These are phyloP conservation scores for Dalechampia spathulata DNA, from an alignment of 441 rosid genomes.

Conservation along the genomic window DNA sequence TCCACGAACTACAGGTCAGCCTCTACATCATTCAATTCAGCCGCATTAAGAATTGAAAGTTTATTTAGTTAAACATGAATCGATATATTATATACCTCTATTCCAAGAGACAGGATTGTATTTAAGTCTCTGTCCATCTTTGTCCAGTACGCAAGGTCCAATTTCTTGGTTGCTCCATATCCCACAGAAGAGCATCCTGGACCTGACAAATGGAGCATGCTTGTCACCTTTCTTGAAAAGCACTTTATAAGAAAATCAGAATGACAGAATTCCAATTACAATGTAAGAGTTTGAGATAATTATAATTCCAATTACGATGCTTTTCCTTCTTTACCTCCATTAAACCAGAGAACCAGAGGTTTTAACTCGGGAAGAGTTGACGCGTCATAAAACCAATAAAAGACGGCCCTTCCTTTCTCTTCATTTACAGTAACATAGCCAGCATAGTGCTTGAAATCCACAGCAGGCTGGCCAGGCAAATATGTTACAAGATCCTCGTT, in stretches of 20 bases:
- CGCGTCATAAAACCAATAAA: constrained; percentile 91
- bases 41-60: too few relatives aligned
- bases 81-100: too few relatives aligned
- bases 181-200: constrained; percentile 91
- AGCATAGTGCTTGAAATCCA: too few relatives aligned
- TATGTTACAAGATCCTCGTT: constrained; percentile 49
- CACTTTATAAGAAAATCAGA: constrained; percentile 17
- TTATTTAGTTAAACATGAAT: too few relatives aligned
- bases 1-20: constrained; percentile 85
- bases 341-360: constrained; percentile 88
- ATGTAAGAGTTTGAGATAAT: too few relatives aligned
- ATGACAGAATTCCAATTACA: neutral
- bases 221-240: too few relatives aligned
- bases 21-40: constrained; percentile 57
- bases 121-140: constrained; percentile 22
- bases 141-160: constrained; percentile 75
- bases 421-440: constrained; percentile 61
- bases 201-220: constrained; percentile 57
- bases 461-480: constrained; percentile 72
- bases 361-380: constrained; percentile 46
- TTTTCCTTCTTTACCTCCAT: constrained; percentile 87
- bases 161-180: constrained; percentile 79
- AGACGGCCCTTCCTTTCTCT: constrained; percentile 57
- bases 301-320: neutral
- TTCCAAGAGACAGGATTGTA: too few relatives aligned